Base-by-base conservation (phyloP, 2,329 filamentous ascomycete species). In the Sclerotinia minor region DNA sequence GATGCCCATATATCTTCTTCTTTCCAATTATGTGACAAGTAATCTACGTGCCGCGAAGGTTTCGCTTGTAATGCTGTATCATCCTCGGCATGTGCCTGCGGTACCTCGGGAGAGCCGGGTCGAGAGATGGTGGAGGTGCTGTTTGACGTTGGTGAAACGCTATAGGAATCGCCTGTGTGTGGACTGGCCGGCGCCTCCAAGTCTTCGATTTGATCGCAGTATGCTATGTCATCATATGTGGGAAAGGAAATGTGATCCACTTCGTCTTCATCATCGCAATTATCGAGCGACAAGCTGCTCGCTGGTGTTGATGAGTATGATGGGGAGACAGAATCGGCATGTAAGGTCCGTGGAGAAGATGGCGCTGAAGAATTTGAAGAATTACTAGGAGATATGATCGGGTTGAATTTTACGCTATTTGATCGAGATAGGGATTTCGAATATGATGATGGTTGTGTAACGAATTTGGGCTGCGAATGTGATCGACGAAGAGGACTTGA, bases 1-100 rank as follows among this genome's bases (percentile, higher is more conserved):
- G 94, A 97, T 8, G 92, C 90, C 94, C 94, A 97, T 21, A 98
- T 96, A 78, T 98, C 94, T 79, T 98, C 94, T 79, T 97, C 94
- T 70, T 85, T 88, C 94, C 94, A 98, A 71, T 95, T 88, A 77
- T 98, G 92, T 26, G 94, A 96, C 50, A 98, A 84, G 76, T 98
- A 98, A 80, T 98, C 98, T 70, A 98, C 80, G 68, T 98, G 94
- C 89, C 94, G 85, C 85, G 71, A 73, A 17, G 73, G 73, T 45
- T 70, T 65, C 13, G 60, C 66, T 45, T 65, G 52, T 83, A 21
- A 87, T 87, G 63, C 83, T 80, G 76, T 83, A 83, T 29, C 87
- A 86, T 45, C 83, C 81, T 79, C 83, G 79, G 67, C 80, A 64
- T 72, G 74, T 54, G 73, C 72, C 15, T 72, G 50, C 15, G 65